Evolutionary conservation across 148 eudicot genomes (phyloP).

Genomic region (Nyssa sinensis): DNA sequence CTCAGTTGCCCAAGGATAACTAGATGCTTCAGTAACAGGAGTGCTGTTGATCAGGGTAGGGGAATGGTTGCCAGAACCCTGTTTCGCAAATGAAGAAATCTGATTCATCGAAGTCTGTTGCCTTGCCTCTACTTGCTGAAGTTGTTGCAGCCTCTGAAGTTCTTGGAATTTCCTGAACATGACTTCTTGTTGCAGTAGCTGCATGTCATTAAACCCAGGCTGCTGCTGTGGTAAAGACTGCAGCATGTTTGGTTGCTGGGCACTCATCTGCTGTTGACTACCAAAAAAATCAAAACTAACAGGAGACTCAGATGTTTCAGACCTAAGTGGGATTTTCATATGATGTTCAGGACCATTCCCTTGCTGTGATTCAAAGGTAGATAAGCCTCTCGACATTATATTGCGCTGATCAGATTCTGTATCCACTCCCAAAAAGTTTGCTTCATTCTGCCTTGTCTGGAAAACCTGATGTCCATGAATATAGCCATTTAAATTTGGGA

Average conservation of each 20-base stretch:
- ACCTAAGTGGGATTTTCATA: conserved; percentile 29
- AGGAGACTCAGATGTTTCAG: conserved; percentile 55
- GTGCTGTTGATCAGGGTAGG: conserved; percentile 41
- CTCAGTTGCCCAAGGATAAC: conserved; percentile 55
- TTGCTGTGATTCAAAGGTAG: conserved; percentile 53
- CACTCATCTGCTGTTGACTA: conserved; percentile 66
- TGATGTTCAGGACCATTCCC: conserved; percentile 45
- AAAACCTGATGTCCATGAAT: conserved; percentile 45
- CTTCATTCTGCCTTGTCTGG: conserved; percentile 59
- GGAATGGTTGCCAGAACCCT: conserved; percentile 48
- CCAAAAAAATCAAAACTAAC: conserved; percentile 69
- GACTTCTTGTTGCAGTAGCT: conserved; percentile 58
- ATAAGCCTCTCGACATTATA: conserved; percentile 48
- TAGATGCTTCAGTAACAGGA: conserved; percentile 46
- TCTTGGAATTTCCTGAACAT: conserved; percentile 80
- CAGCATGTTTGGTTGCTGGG: conserved; percentile 57
- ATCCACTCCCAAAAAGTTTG: conserved; percentile 63
- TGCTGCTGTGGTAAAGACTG: conserved; percentile 59
- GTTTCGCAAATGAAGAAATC: conserved; percentile 44
- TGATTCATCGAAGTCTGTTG: conserved; percentile 52
- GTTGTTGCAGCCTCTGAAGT: conserved; percentile 68
- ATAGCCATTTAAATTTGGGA: conserved; percentile 49
- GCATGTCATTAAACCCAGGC: conserved; percentile 59
- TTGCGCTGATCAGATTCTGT: conserved; percentile 52
- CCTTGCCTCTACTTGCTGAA: conserved; percentile 54